Percentiles rank a stretch among this genome's conserved stretches.
Conservation (phyloP, 225 moss, liverwort and hornwort genomes). For the Straminergon stramineum region DNA sequence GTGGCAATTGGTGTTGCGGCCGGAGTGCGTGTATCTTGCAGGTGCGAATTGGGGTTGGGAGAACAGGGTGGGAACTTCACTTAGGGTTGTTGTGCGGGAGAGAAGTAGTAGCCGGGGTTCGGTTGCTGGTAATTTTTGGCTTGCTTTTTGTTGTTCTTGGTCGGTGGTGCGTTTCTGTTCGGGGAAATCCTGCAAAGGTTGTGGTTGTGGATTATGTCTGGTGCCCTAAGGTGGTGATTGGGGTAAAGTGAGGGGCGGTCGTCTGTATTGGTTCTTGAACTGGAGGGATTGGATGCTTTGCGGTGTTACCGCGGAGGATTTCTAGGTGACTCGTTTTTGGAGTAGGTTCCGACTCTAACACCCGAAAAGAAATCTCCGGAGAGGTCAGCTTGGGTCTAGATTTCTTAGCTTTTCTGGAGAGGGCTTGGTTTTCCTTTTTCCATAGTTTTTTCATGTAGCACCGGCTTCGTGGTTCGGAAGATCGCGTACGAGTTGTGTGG, state of each 20-base stretch:
- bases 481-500: background rate
- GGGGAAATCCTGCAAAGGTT: background rate
- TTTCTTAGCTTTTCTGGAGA: background rate
- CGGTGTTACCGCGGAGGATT: background rate
- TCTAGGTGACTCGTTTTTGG: background rate
- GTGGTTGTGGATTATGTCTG: background rate
- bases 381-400: background rate
- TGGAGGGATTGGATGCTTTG: background rate
- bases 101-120: background rate
- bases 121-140: background rate
- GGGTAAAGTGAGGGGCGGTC: background rate
- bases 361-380: background rate
- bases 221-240: background rate
- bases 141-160: background rate
- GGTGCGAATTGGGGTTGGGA: slow-evolving; percentile 1
- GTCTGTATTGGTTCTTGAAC: background rate
- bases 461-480: background rate
- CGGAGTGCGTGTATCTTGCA: background rate
- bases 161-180: background rate
- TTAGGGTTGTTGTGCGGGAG: background rate
- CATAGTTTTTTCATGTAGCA: background rate
- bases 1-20: background rate
- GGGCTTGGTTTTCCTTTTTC: background rate
- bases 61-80: no score
- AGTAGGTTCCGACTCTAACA: background rate